These are phyloP conservation scores for Talaromyces piceae DNA, from an alignment of 2,329 filamentous ascomycete genomes.

Conservation along the genomic window DNA sequence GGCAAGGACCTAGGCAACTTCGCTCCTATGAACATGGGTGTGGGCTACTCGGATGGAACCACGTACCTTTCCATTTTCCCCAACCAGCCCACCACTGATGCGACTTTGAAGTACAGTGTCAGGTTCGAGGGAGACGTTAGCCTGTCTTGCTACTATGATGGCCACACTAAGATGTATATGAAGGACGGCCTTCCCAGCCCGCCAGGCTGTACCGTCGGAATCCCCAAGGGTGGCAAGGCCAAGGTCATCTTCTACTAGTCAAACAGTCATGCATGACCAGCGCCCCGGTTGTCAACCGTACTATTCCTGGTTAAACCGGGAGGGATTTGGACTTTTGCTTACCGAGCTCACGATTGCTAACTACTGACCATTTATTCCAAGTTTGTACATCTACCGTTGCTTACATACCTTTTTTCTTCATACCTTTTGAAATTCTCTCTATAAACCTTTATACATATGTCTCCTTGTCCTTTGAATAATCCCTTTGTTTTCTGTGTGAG, in stretches of 20 bases:
- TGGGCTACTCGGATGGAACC: constrained; percentile 58
- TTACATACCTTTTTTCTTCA: constrained; percentile 1
- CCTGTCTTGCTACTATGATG: constrained; percentile 54
- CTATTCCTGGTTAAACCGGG: neutral
- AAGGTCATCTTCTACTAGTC: constrained; percentile 39
- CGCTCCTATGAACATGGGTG: constrained; percentile 78
- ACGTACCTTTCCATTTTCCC: constrained; percentile 81
- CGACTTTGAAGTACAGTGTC: constrained; percentile 69
- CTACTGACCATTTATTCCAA: neutral
- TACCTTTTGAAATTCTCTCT: neutral
- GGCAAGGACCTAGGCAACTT: constrained; percentile 61
- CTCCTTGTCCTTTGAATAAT: neutral
- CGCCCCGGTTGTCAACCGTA: neutral
- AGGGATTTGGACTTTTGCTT: neutral
- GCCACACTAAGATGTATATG: constrained; percentile 54
- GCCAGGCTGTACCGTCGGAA: constrained; percentile 73
- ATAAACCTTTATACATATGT: neutral
- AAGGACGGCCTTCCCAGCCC: constrained; percentile 22
- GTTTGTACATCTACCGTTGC: constrained; percentile 1
- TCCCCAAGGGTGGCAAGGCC: constrained; percentile 41
- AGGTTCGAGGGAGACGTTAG: constrained; percentile 62
- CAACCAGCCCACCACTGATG: constrained; percentile 67
- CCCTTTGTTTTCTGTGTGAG: no score
- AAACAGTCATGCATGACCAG: neutral
- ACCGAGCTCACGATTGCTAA: neutral